Percentiles rank a stretch among this genome's conserved stretches.
These are phyloP conservation scores for Lasiodiplodia sp. DNA, from an alignment of 2,329 filamentous ascomycete genomes.

Conservation along the genomic window DNA sequence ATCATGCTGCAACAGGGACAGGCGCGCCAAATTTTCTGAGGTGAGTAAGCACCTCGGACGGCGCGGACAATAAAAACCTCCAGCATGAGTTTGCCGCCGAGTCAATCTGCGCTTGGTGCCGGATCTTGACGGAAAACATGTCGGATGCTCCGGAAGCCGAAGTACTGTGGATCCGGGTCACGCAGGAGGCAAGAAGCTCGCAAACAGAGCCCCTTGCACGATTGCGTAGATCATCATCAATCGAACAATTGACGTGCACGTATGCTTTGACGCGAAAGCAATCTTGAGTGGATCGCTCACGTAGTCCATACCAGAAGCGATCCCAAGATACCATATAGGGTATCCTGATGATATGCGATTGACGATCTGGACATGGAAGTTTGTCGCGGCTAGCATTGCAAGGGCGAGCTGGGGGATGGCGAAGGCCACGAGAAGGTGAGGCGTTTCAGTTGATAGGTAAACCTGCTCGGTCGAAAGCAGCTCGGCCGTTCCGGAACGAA, in stretches of 20 bases:
- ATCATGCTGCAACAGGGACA: neutral
- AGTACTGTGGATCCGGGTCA: slow-evolving; percentile 48
- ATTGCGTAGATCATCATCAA: slow-evolving; percentile 74
- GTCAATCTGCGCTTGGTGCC: neutral
- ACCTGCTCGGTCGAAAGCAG: neutral
- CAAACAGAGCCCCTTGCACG: slow-evolving; percentile 84
- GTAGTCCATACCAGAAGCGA: slow-evolving; percentile 58
- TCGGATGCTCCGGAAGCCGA: slow-evolving; percentile 9
- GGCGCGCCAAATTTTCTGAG: slow-evolving; percentile 1
- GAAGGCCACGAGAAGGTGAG: slow-evolving; percentile 47
- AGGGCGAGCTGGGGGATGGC: slow-evolving; percentile 77
- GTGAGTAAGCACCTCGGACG: neutral
- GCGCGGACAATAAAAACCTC: neutral
- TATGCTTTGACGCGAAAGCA: slow-evolving; percentile 12
- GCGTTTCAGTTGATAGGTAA: neutral
- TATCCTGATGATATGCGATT: slow-evolving; percentile 88
- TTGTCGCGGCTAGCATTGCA: slow-evolving; percentile 74
- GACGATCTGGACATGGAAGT: slow-evolving; percentile 93
- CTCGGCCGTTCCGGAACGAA: neutral
- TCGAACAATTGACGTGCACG: slow-evolving; percentile 30
- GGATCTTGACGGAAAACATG: neutral
- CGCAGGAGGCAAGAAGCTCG: slow-evolving; percentile 90
- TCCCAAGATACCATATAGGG: slow-evolving; percentile 86
- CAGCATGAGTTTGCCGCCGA: neutral
- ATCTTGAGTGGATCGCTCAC: neutral